Base-by-base conservation (phyloP, 2,329 filamentous ascomycete species). In the Hirsutella rhossiliensis region DNA sequence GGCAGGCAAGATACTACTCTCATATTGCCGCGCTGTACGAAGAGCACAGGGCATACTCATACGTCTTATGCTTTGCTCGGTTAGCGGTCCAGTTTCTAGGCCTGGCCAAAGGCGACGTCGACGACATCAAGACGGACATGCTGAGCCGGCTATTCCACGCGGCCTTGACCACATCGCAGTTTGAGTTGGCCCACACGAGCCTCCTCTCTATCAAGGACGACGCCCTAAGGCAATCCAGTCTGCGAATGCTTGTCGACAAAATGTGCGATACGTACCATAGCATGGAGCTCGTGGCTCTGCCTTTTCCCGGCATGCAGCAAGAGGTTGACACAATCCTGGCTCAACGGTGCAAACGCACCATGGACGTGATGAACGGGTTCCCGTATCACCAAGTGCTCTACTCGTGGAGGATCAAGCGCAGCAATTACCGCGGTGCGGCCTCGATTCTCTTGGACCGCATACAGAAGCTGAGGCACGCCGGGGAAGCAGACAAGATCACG, bases 371-470 rank as follows among this genome's bases (percentile, higher is more conserved):
- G 45, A 68, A 65, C 34, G 78, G 76, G 11, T 84, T 87, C n/a
- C 84, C 87, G 4, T 94, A 89, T 58, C 86, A 92, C 58, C 85
- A 90, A 55, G 83, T 96, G 45, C 76, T 97, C 40, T 95, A 96
- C 61, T 82, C 89, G 3, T 96, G 90, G 78, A 80, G 92, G 42
- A 82, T 95, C 51, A 80, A 80, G 49, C 82, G 82, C 52, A 79
- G 80, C 55, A 86, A 97, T 65, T 94, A 88, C 71, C 85, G 90
- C 38, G 92, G 90, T 42, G 80, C 77, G 2, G 79, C 80, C 3
- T 72, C 76, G 2, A 68, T 80, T 27, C 66, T 82, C 5, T 65
- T 82, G 19, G 77, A 83, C 54, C 71, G 78, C 31, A 72, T 84
- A 43, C 75, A 79, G 52, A 78, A 77, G 59, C 67, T 84, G 15